phyloP scores from a whole-genome alignment of 1,284 basidiomycete genomes.

The Ganoderma lingzhi region DNA sequence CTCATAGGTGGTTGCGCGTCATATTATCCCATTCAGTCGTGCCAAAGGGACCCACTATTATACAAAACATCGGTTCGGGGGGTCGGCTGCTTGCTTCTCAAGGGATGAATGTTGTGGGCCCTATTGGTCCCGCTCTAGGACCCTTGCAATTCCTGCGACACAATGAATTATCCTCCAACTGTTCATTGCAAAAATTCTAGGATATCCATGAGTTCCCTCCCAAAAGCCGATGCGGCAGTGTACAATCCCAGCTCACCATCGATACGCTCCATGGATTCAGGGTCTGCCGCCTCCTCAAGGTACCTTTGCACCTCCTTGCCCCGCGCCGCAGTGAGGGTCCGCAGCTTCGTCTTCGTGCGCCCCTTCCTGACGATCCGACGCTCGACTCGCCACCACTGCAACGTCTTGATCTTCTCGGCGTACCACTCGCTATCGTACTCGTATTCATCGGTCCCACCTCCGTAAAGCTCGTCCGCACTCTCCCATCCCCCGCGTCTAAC shows the following conservation, averaged over 20 bases:
- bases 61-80: too few species aligned
- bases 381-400: slow-evolving; percentile 3
- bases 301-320: not conserved
- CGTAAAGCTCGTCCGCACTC: slow-evolving; percentile 1
- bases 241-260: not conserved
- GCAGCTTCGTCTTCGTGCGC: not conserved
- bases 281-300: not conserved
- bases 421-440: not conserved
- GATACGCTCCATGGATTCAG: not conserved
- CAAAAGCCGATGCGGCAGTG: not conserved
- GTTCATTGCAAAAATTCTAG: not conserved
- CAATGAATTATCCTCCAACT: too few species aligned
- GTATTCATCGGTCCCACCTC: not conserved
- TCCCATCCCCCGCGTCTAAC: not conserved
- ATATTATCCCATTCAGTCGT: too few species aligned
- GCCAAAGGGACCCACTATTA: too few species aligned
- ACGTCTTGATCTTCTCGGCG: not conserved
- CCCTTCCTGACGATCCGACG: not conserved
- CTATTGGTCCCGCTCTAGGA: too few species aligned
- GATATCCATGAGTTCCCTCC: not conserved
- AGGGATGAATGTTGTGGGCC: too few species aligned
- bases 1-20: too few species aligned
- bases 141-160: too few species aligned
- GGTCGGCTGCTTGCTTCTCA: too few species aligned
- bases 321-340: not conserved